Base-by-base conservation (phyloP, 2,329 filamentous ascomycete genomes). In the Herpotrichia juniperi region DNA sequence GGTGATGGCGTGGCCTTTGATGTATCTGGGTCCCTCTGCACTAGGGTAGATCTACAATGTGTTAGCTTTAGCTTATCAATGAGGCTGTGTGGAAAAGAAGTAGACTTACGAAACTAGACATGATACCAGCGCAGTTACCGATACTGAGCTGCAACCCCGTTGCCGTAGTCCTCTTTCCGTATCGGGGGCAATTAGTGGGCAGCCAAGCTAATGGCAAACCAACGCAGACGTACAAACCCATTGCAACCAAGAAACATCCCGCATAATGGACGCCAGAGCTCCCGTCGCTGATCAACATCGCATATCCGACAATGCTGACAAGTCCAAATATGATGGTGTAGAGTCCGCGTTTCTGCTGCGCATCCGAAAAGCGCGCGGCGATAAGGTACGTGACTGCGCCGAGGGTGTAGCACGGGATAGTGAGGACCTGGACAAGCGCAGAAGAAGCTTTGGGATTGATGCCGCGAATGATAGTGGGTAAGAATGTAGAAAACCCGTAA, bases 401-500 rank as follows among this genome's bases (percentile, higher is more conserved):
- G 4, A 91, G 70, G 4, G 85, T 84, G 68, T 93, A 93, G 71
- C 88, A 91, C 0, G 90, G 90, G 42, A 93, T 88, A 0, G 90
- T 93, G 28, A 93, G 81, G 26, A 90, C 83, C 69, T 93, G 89
- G 5, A 90, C 83, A 64, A 89, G 79, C 0, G 88, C 83, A 0
- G 78, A 77, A 0, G 83, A 79, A 78, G 88, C 90, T 2, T 66
- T 68, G 1, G 76, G 74, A 2, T 88, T 87, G 46, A 93, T 82
- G 3, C 82, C 85, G 35, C 83, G 78, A 69, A 93, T 91, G 58
- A 93, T 93, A 4, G 88, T 91, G 0, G 90, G 90, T 39, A 93
- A 74, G 66, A 93, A 93, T 0, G 88, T 91, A 44, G 85, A 88
- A 71, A 86, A 92, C 4, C 89, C 88, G 64, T 93, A 93, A 0